A percentile compares a stretch with the other conserved stretches of the same genome.
Evolutionary conservation across 768 basidiomycete genomes (phyloP).

Genomic region (Lactifluus hygrophoroides): DNA sequence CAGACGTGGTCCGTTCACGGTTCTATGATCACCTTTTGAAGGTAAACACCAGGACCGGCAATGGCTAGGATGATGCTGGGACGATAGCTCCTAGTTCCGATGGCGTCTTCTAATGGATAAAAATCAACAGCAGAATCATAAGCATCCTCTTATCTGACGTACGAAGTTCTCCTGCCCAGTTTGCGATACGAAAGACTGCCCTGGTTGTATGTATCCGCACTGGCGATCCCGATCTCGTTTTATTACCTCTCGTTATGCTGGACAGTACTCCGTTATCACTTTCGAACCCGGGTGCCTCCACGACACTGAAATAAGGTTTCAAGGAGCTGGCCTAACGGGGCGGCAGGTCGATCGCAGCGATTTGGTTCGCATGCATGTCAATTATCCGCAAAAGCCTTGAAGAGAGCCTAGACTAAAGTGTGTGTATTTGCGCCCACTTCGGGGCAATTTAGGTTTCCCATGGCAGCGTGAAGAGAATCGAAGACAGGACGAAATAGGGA

Average conservation of each 20-base stretch:
- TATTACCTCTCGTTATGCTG: neutral
- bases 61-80: conserved; percentile 20
- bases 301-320: neutral
- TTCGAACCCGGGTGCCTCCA: neutral
- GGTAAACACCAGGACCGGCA: conserved; percentile 22
- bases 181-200: neutral
- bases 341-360: neutral
- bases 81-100: conserved; percentile 21
- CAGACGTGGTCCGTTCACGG: conserved; percentile 18
- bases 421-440: neutral
- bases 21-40: conserved; percentile 19
- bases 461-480: neutral
- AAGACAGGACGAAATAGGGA: neutral
- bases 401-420: neutral
- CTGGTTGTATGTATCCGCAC: neutral
- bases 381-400: neutral
- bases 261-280: neutral
- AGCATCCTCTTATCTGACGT: neutral
- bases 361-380: neutral
- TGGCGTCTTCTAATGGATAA: neutral
- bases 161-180: neutral
- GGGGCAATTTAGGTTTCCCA: neutral
- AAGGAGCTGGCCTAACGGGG: neutral
- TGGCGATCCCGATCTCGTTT: neutral
- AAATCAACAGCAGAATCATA: neutral